Base-by-base conservation (phyloP, 2,329 filamentous ascomycete genomes). In the Dendrostoma leiphaemia region DNA sequence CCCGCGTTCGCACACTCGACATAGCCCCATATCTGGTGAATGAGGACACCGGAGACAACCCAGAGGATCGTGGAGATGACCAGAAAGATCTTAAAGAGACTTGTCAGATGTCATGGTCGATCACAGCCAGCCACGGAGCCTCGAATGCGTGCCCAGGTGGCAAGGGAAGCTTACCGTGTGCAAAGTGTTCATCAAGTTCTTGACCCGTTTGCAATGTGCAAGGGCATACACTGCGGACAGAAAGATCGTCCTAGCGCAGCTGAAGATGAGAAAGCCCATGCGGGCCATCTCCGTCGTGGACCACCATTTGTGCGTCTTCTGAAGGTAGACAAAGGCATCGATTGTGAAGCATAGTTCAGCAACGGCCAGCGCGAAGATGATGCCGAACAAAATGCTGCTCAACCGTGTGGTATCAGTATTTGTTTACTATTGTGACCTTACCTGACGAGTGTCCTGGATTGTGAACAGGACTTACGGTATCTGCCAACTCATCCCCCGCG, bases 241-340 rank as follows among this genome's bases (percentile, higher is more conserved):
- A 24, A 54, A 44, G 28, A 54, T 50, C 6, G 52, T 34, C 19
- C 52, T 44, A 4, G 41, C 52, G 21, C 46, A 31, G 47, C 52
- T 54, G 48, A 54, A 54, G 40, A 54, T 54, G 31, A 54, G 46
- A 28, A 54, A 54, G 9, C 29, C 52, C 52, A 54, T 46, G 4
- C 52, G 52, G 29, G 52, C 52, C 19, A 29, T 51, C 40, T 54
- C 52, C 10, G 52, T 54, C 13, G 15, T 21, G 23, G 38, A 51
- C 46, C 48, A 51, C 52, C 52, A 54, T 34, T 54, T 54, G 32
- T 54, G 9, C 28, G 38, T 5, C n/a, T 46, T 46, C 28, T 54
- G 12, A 19, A 54, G 46, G 32, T 54, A 54, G 23, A 54, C 40
- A 15, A 51, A 54, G 28, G 52, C 32, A 13, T 54, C 52, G 17